A percentile compares a stretch with the other conserved stretches of the same genome.
phyloP scores from a whole-genome alignment of 1,284 basidiomycete species.

The Irpex sp. region DNA sequence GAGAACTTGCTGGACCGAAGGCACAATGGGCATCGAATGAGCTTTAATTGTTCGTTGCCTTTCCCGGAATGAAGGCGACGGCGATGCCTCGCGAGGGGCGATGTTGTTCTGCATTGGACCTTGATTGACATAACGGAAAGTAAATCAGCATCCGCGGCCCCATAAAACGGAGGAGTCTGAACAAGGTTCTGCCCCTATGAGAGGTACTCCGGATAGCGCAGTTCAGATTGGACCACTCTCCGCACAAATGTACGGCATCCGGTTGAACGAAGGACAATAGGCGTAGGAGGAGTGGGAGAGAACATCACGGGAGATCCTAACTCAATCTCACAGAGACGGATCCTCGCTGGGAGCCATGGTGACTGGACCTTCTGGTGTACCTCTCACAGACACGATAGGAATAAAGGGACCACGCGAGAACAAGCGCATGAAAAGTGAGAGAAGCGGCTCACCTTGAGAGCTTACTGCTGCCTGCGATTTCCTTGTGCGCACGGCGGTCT shows the following conservation, averaged over 20 bases:
- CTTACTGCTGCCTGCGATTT: constrained; percentile 32
- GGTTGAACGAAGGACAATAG: not conserved
- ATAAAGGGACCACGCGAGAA: constrained; percentile 10
- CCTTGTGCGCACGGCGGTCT: constrained; percentile 56
- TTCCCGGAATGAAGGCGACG: constrained; percentile 61
- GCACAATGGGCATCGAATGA: constrained; percentile 59
- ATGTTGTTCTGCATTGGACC: constrained; percentile 42
- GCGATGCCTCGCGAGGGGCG: constrained; percentile 57
- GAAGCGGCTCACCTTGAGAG: constrained; percentile 33
- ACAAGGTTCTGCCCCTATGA: constrained; percentile 11
- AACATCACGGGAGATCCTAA: constrained; percentile 10
- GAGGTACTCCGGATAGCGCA: constrained; percentile 2
- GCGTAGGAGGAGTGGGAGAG: not conserved
- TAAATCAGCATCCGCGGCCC: constrained; percentile 22
- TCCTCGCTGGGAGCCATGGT: constrained; percentile 8
- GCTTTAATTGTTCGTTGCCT: constrained; percentile 55
- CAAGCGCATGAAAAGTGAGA: constrained; percentile 9
- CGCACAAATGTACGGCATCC: constrained; percentile 7
- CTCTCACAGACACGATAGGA: constrained; percentile 5
- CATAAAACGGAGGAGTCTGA: constrained; percentile 15
- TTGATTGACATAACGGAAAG: constrained; percentile 17
- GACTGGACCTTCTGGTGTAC: constrained; percentile 6
- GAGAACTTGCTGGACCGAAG: constrained; percentile 49
- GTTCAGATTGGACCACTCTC: constrained; percentile 3
- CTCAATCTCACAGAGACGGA: constrained; percentile 13